Base-by-base conservation (phyloP, 495 filamentous ascomycete genomes). In the Lepraria neglecta region DNA sequence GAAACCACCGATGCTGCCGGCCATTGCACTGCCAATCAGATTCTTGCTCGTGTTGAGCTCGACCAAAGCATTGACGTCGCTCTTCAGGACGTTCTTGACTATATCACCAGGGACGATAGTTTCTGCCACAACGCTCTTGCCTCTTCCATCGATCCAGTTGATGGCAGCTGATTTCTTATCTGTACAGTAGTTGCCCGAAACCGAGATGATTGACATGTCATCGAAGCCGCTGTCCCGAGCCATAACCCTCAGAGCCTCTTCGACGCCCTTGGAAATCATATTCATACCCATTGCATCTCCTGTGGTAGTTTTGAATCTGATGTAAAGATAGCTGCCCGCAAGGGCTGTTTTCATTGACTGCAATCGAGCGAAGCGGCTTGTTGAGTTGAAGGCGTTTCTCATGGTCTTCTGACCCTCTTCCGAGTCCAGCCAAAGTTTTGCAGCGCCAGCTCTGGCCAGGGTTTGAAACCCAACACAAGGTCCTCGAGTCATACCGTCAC, bases 261-360 rank as follows among this genome's bases (percentile, higher is more conserved):
- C 95, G 51, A 96, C 92, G 67, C 94, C 94, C 80, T 99, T 99
- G 58, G 91, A 96, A 65, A 99, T 99, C 95, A 99, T 99, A 80
- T 99, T 99, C 95, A 99, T 99, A 59, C 94, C 94, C 95, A 99
- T 99, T 33, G 94, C 94, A 70, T 99, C 94, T 66, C 94, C 94
- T 11, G 94, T 99, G 15, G 92, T 97, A 0, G 94, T 96, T 80
- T 94, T 95, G 83, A 99, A 97, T 14, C 94, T 88, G 62, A 97
- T 91, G 74, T 94, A 99, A 12, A 99, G 84, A 71, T 97, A 88
- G 24, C 91, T 96, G 46, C 94, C 94, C 3, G 95, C 94, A 47
- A 97, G 79, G n/a, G 92, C 85, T 33, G 91, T 92, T 79, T 96
- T 97, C 77, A 97, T 86, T 30, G 73, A 80, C 70, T 96, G 86